These are phyloP conservation scores for Neurospora sp. DNA, from an alignment of 495 filamentous ascomycete genomes.

Conservation along the genomic window DNA sequence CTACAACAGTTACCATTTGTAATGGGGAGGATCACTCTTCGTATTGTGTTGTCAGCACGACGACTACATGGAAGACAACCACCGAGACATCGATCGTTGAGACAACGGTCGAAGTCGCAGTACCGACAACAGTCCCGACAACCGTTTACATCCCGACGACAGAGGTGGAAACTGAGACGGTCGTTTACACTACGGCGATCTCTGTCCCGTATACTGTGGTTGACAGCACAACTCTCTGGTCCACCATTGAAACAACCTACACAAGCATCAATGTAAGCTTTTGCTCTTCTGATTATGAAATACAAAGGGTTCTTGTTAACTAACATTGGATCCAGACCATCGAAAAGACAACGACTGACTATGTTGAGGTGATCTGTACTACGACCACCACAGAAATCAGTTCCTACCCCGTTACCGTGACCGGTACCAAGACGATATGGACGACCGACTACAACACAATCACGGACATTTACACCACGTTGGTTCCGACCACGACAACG, in stretches of 20 bases:
- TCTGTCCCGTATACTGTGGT: slow-evolving; percentile 5
- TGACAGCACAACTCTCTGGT: not conserved
- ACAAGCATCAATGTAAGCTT: slow-evolving; percentile 2
- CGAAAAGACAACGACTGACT: not conserved
- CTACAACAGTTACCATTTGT: slow-evolving; percentile 13
- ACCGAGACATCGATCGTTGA: slow-evolving; percentile 10
- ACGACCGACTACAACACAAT: slow-evolving; percentile 9
- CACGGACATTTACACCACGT: slow-evolving; percentile 22
- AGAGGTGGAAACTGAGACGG: slow-evolving; percentile 1
- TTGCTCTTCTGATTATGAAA: not conserved
- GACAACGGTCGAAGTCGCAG: not conserved
- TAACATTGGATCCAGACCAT: not conserved
- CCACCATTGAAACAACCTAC: slow-evolving; percentile 3
- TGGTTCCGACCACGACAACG: slow-evolving; percentile 16
- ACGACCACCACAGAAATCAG: slow-evolving; percentile 1
- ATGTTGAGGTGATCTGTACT: slow-evolving; percentile 5
- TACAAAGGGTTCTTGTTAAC: not conserved
- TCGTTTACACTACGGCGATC: slow-evolving; percentile 3
- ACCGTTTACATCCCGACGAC: slow-evolving; percentile 5
- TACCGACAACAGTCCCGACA: slow-evolving; percentile 6
- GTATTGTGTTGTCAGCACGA: slow-evolving; percentile 14
- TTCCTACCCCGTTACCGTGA: slow-evolving; percentile 15
- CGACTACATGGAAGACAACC: slow-evolving; percentile 15
- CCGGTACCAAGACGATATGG: slow-evolving; percentile 19
- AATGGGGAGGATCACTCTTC: slow-evolving; percentile 5